Conservation (phyloP, 441 rosid species). For the Erodium texanum region DNA sequence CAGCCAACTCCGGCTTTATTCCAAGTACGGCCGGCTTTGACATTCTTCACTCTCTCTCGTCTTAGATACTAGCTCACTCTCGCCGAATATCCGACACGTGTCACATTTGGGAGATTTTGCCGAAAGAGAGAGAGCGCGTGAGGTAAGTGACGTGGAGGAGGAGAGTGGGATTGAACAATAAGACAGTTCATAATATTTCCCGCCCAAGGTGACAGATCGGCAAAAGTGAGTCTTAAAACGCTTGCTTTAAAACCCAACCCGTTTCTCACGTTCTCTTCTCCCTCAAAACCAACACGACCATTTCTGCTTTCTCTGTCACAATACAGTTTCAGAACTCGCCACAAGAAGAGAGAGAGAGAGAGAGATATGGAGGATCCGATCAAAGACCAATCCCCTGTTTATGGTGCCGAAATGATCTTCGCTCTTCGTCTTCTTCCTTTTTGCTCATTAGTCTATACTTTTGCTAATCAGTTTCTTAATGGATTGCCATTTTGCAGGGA, state of each 20-base stretch:
- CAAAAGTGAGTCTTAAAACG: neutral
- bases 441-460: neutral
- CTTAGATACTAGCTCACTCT: no score
- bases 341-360: neutral
- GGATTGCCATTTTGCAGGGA: slow-evolving; percentile 22
- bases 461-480: neutral
- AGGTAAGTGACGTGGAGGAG: no score
- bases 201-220: neutral
- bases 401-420: neutral
- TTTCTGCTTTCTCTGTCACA: neutral
- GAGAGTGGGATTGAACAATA: no score
- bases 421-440: neutral
- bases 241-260: neutral
- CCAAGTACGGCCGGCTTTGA: no score
- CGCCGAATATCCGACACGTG: no score
- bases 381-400: neutral
- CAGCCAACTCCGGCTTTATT: no score
- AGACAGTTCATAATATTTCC: neutral
- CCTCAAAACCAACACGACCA: neutral
- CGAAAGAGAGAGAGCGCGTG: no score
- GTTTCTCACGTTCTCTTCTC: neutral
- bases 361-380: slow-evolving; percentile 7
- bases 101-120: no score
- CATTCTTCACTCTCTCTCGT: no score
- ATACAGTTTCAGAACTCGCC: neutral